A percentile compares a stretch with the other conserved stretches of the same genome.
Conservation (phyloP, 306 rosid species). For the Prunus campanulata region DNA sequence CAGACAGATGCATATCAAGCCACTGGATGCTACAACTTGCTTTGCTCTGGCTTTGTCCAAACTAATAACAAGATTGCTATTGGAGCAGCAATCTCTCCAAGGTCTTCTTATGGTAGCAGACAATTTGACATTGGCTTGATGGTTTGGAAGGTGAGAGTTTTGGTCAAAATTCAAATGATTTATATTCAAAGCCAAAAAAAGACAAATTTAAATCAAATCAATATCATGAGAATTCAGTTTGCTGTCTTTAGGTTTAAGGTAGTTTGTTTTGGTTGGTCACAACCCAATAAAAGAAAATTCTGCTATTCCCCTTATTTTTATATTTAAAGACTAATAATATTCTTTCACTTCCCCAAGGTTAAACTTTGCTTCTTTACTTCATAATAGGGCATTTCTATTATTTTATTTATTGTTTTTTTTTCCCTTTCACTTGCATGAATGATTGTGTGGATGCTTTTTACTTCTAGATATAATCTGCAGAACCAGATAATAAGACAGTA, state of each 20-base stretch:
- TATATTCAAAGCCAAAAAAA: neutral
- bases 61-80: slow-evolving; percentile 91
- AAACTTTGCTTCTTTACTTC: slow-evolving; percentile 3
- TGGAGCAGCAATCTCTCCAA: slow-evolving; percentile 97
- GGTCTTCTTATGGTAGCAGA: slow-evolving; percentile 68
- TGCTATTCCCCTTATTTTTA: slow-evolving; percentile 23
- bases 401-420: slow-evolving; percentile 18
- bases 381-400: slow-evolving; percentile 36
- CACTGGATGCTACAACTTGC: slow-evolving; percentile 95
- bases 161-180: neutral
- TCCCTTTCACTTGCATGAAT: slow-evolving; percentile 11
- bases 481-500: slow-evolving; percentile 11
- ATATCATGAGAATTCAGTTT: neutral
- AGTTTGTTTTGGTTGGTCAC: no score
- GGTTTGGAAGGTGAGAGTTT: slow-evolving; percentile 86
- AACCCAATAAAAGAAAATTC: neutral
- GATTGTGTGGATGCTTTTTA: no score
- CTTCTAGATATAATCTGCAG: slow-evolving; percentile 16
- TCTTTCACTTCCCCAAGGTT: slow-evolving; percentile 8
- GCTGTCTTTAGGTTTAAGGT: neutral
- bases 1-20: slow-evolving; percentile 98
- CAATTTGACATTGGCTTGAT: slow-evolving; percentile 95
- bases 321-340: slow-evolving; percentile 9
- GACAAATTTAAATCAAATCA: neutral
- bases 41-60: slow-evolving; percentile 97